These are phyloP conservation scores for Leccinum boreale DNA, from an alignment of 768 basidiomycete species.

Conservation along the genomic window DNA sequence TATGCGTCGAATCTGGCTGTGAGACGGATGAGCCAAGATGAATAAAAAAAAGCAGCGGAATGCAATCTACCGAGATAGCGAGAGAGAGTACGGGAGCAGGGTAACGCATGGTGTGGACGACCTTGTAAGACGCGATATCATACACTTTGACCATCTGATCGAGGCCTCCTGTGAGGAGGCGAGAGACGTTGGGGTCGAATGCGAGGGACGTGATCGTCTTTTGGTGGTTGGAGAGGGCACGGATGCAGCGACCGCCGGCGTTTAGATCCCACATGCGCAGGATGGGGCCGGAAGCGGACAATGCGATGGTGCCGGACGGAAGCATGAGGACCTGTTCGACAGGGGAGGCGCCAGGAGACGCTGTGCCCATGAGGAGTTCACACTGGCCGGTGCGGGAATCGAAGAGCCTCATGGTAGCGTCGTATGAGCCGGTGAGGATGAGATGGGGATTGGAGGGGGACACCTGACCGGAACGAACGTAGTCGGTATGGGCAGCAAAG, in stretches of 20 bases:
- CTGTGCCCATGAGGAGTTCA: constrained; percentile 74
- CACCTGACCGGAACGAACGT: constrained; percentile 91
- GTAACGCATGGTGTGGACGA: constrained; percentile 98
- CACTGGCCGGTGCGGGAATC: constrained; percentile 81
- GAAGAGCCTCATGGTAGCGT: constrained; percentile 84
- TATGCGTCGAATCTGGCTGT: constrained; percentile 94
- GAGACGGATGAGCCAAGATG: constrained; percentile 6
- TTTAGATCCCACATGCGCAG: constrained; percentile 94
- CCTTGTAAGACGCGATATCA: constrained; percentile 89
- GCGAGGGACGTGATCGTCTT: constrained; percentile 92
- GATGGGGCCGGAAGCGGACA: constrained; percentile 90
- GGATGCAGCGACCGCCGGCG: constrained; percentile 82
- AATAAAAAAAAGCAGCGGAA: neutral
- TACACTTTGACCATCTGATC: constrained; percentile 99
- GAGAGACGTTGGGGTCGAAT: constrained; percentile 70
- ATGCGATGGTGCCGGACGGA: constrained; percentile 79
- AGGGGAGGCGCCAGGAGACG: constrained; percentile 41
- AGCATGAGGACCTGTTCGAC: constrained; percentile 94
- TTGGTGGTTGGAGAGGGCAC: constrained; percentile 95
- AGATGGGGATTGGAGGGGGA: constrained; percentile 80
- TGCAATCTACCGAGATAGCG: constrained; percentile 70
- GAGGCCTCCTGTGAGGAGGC: constrained; percentile 85
- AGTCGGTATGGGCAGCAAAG: constrained; percentile 88
- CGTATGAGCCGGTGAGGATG: constrained; percentile 92
- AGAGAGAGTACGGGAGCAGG: constrained; percentile 88